Percentiles rank a stretch among this genome's conserved stretches.
Evolutionary conservation across 257 asterid species (phyloP).

Genomic region (Solanum appendiculatum): DNA sequence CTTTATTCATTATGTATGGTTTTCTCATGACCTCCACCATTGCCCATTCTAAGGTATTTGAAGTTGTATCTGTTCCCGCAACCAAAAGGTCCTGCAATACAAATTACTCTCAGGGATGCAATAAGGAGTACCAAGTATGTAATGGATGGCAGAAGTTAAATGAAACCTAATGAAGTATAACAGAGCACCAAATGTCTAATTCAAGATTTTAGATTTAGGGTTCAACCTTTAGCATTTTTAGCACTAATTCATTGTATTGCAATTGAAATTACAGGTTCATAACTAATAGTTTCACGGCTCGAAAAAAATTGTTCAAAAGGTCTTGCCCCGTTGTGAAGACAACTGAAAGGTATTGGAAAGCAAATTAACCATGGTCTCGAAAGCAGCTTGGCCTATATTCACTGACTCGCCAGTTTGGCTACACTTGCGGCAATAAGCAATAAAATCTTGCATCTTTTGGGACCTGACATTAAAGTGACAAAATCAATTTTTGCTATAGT

Average conservation of each 20-base stretch:
- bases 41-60: slow-evolving; percentile 74
- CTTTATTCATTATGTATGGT: slow-evolving; percentile 40
- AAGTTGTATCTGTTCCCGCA: slow-evolving; percentile 61
- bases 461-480: slow-evolving; percentile 10
- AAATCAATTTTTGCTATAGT: background rate
- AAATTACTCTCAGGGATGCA: background rate
- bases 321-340: too few relatives aligned
- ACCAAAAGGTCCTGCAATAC: slow-evolving; percentile 45
- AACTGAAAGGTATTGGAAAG: too few relatives aligned
- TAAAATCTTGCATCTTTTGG: slow-evolving; percentile 57
- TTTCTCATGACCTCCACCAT: slow-evolving; percentile 58
- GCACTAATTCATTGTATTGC: too few relatives aligned
- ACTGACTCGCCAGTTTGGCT: slow-evolving; percentile 38
- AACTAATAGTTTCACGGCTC: background rate
- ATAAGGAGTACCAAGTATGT: background rate
- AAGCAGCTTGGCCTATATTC: slow-evolving; percentile 47
- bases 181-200: background rate
- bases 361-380: slow-evolving; percentile 36
- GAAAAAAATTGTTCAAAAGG: background rate
- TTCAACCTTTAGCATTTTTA: too few relatives aligned
- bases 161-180: background rate
- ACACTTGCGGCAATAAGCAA: slow-evolving; percentile 30
- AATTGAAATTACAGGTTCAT: background rate
- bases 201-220: too few relatives aligned
- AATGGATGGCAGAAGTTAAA: too few relatives aligned